Conservation (phyloP, 139 green algal species). For the Picocystis salinarum region DNA sequence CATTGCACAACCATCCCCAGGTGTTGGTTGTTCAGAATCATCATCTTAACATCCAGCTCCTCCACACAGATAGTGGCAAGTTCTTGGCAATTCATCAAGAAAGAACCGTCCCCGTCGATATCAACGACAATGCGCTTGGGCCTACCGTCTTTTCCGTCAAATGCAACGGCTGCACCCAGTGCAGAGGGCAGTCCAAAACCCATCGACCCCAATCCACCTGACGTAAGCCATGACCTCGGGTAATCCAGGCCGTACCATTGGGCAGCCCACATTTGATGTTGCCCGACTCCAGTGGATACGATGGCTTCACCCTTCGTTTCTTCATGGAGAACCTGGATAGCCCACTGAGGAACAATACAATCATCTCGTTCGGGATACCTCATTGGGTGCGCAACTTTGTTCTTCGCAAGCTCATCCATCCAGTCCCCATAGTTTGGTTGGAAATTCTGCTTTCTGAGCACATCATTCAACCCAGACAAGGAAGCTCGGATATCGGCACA, state of each 20-base stretch:
- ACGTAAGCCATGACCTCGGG: conserved; percentile 63
- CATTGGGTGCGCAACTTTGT: conserved; percentile 65
- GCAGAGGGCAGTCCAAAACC: conserved; percentile 92
- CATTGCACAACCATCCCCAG: conserved; percentile 99
- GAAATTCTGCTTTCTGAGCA: conserved; percentile 6
- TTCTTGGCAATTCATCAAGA: conserved; percentile 96
- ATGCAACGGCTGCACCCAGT: conserved; percentile 70
- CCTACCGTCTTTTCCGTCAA: conserved; percentile 49
- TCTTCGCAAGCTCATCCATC: conserved; percentile 35
- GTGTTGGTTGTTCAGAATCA: conserved; percentile 99
- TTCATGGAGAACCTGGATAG: conserved; percentile 79
- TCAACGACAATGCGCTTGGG: conserved; percentile 66
- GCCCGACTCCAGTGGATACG: conserved; percentile 91
- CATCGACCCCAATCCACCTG: conserved; percentile 89
- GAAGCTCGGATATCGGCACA: conserved; percentile 55
- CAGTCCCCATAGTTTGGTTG: conserved; percentile 18
- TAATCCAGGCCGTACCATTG: conserved; percentile 76
- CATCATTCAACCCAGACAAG: conserved; percentile 43
- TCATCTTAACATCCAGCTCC: conserved; percentile 79
- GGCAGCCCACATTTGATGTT: conserved; percentile 98
- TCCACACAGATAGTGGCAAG: conserved; percentile 85
- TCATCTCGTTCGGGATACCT: conserved; percentile 54
- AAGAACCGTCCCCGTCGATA: conserved; percentile 94
- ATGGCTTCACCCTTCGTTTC: conserved; percentile 86
- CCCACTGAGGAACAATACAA: conserved; percentile 86